Base-by-base conservation (phyloP, 164 flowering plant species). In the Magnolia changhungtana region DNA sequence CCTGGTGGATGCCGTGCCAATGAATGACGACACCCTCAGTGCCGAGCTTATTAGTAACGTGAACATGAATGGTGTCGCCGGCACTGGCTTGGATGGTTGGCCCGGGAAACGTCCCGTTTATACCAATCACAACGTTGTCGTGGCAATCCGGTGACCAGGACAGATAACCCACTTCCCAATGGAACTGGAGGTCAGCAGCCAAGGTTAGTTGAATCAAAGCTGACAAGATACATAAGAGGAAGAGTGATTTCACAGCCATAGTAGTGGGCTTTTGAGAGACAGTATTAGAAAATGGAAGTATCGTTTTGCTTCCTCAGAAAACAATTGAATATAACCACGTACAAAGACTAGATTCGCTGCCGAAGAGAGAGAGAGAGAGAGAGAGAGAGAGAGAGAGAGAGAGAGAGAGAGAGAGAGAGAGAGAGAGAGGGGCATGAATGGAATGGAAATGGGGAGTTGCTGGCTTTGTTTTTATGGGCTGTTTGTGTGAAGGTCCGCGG, bases 1-100 rank as follows among this genome's bases (percentile, higher is more conserved):
- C 97, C 95, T 93, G 98, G 86, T 90, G 75, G 76, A 94, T 94
- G 49, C 98, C 98, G 82, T 94, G 98, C 98, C 98, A 94, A 70
- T 96, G 99, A 75, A 96, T 88, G 71, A 89, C 99, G 63, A 91
- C 89, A 0, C 96, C 96, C 71, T 93, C 99, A 16, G 99, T 96
- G 71, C 59, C 77, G 31, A 96, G 93, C 76, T 86, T 86, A 81
- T 96, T 96, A 19, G 88, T 87, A 72, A 93, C 88, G 52, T 90
- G 85, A 20, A 93, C 90, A 4, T 80, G 86, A 7, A 93, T 63
- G 66, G 91, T 92, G 74, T 96, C 99, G 0, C 98, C 96, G 20
- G 83, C 92, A 20, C 69, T 83, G 0, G 96, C 96, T 0, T 86
- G 71, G 68, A 93, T 91, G 1, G 97, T 91, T 1, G 99, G 99